Evolutionary conservation across 2,329 filamentous ascomycete species (phyloP).

Genomic region (Didymellaceae sp.): DNA sequence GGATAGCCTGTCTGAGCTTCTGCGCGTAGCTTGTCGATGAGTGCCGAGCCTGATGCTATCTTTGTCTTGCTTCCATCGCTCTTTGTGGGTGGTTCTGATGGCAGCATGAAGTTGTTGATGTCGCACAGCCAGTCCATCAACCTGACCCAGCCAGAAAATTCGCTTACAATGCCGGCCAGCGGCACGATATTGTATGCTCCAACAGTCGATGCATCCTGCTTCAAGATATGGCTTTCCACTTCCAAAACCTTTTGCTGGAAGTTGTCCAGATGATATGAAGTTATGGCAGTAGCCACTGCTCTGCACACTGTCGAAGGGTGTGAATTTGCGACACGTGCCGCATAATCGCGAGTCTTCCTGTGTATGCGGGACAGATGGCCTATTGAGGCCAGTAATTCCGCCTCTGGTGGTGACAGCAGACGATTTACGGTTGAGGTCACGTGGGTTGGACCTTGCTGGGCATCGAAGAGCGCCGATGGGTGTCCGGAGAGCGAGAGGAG

Average conservation of each 20-base stretch:
- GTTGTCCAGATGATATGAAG: constrained; percentile 73
- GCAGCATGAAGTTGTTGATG: constrained; percentile 71
- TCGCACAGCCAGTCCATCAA: constrained; percentile 86
- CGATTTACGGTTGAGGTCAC: constrained; percentile 49
- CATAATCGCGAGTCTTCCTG: constrained; percentile 71
- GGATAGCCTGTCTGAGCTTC: constrained; percentile 87
- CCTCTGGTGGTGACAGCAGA: constrained; percentile 76
- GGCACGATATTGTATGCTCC: constrained; percentile 95
- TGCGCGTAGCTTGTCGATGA: constrained; percentile 78
- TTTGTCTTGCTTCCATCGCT: constrained; percentile 20
- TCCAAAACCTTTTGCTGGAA: constrained; percentile 87
- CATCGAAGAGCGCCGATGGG: constrained; percentile 82
- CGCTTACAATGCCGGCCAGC: constrained; percentile 79
- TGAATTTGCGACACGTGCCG: constrained; percentile 69
- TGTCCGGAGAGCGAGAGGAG: constrained; percentile 95
- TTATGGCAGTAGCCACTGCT: constrained; percentile 81
- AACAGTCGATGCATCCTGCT: constrained; percentile 77
- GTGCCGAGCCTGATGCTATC: constrained; percentile 68
- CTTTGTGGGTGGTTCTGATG: constrained; percentile 32
- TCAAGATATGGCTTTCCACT: constrained; percentile 80
- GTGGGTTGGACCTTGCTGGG: constrained; percentile 50
- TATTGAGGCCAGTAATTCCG: constrained; percentile 78
- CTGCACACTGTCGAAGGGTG: constrained; percentile 86
- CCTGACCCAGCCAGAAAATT: constrained; percentile 87
- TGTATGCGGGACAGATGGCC: constrained; percentile 81